These are phyloP conservation scores for Begonia fuchsioides DNA, from an alignment of 306 rosid species.

Conservation along the genomic window DNA sequence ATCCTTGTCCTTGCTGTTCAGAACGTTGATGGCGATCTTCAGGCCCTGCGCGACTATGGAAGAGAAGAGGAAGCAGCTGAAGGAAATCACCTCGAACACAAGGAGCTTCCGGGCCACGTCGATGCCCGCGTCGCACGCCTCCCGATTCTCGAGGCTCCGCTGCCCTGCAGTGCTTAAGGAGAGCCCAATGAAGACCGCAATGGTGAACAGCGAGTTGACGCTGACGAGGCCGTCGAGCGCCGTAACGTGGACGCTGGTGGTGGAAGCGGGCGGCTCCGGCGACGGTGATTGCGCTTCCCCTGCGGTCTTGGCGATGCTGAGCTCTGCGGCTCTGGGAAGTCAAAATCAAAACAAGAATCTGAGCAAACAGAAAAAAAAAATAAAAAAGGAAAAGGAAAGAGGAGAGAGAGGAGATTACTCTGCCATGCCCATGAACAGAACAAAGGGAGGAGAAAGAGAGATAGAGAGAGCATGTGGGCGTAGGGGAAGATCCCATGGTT, in stretches of 20 bases:
- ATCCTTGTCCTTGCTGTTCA: constrained; percentile 61
- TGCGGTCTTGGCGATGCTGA: not conserved
- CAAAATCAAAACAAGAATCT: no score
- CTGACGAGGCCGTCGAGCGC: constrained; percentile 78
- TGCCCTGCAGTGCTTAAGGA: constrained; percentile 55
- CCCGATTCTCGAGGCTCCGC: constrained; percentile 39
- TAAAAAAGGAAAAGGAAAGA: no score
- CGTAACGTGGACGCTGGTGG: constrained; percentile 75
- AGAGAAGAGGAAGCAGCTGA: constrained; percentile 81
- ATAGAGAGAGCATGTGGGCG: no score
- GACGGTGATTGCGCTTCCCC: not conserved
- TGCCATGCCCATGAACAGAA: not conserved
- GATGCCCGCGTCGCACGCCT: constrained; percentile 47
- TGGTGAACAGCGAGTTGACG: constrained; percentile 82
- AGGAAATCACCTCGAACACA: constrained; percentile 76
- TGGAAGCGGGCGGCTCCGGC: constrained; percentile 13
- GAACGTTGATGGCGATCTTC: constrained; percentile 65
- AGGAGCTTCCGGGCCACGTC: constrained; percentile 63
- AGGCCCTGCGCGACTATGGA: constrained; percentile 76
- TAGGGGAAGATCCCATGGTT: no score
- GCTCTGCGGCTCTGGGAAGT: not conserved
- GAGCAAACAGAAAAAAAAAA: not conserved
- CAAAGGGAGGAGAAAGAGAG: no score
- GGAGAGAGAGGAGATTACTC: not conserved
- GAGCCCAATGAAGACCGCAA: constrained; percentile 89